A percentile compares a stretch with the other conserved stretches of the same genome.
These are phyloP conservation scores for Alternaria alternata DNA, from an alignment of 2,329 filamentous ascomycete genomes.

Conservation along the genomic window DNA sequence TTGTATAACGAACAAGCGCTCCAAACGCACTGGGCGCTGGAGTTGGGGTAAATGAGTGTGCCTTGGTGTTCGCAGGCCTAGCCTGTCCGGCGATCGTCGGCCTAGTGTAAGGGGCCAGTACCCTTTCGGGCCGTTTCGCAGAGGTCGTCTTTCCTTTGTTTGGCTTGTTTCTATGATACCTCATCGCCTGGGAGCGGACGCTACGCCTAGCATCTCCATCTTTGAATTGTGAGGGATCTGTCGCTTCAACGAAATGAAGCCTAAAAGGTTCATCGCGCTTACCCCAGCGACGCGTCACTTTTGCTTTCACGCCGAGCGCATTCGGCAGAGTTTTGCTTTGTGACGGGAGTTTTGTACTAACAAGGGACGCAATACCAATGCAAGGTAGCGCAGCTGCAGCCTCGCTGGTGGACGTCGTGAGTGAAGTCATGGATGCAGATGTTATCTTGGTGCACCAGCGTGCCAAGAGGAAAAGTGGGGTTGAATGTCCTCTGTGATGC, in stretches of 20 bases:
- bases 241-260: slow-evolving; percentile 44
- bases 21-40: background rate
- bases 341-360: background rate
- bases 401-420: background rate
- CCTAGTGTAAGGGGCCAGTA: background rate
- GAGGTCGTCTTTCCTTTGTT: background rate
- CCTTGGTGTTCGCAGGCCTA: background rate
- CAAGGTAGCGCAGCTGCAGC: background rate
- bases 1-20: background rate
- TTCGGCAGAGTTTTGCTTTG: background rate
- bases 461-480: background rate
- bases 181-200: slow-evolving; percentile 48
- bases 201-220: slow-evolving; percentile 35
- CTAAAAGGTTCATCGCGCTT: slow-evolving; percentile 39
- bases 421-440: background rate
- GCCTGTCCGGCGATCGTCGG: background rate
- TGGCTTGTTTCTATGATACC: slow-evolving; percentile 36
- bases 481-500: background rate
- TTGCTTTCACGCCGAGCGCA: background rate
- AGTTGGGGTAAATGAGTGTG: background rate
- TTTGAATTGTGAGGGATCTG: slow-evolving; percentile 44
- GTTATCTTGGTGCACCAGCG: background rate
- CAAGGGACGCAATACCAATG: fast-evolving
- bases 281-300: slow-evolving; percentile 21
- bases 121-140: background rate